Base-by-base conservation (phyloP, 2,329 filamentous ascomycete genomes). In the Fusarium bactridioides region DNA sequence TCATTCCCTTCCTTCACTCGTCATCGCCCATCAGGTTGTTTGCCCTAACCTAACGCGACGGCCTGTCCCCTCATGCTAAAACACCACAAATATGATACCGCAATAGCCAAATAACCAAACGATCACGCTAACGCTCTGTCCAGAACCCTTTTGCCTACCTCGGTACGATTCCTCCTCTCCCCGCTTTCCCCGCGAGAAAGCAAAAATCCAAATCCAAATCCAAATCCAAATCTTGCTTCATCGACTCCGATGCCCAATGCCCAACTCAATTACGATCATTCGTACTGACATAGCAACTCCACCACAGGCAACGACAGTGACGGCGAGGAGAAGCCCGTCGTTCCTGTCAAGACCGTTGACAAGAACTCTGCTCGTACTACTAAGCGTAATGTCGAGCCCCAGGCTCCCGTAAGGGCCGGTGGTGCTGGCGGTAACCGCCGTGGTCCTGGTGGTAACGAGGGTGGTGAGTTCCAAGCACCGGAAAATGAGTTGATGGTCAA, bases 91-190 rank as follows among this genome's bases (percentile, higher is more conserved):
- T 27, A 61, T 15, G 38, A 61, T 41, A 33, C 15, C 29, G 31
- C 40, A 38, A 65, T 38, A 31, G 37, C 33, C 44, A 50, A 33
- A 40, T 43, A 48, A 38, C 19, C 33, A 45, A 38, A 59, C 53
- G 56, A 47, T 23, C 61, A 68, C 68, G 64, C 76, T 77, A 76
- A 77, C 67, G 56, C 41, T 27, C n/a, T 41, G n/a, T 13, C 31
- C 78, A 98, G 96, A 99, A 99, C 90, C 92, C 93, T 82, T 98
- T 93, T 90, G 95, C 96, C 90, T 92, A 97, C 88, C 94, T 99
- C 90, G 95, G 96, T 98, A 97, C 81, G 85, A 81, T 76, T 72
- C 72, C 74, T 61, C 51, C 72, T 57, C 73, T 70, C 76, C 67
- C 74, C 69, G 62, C 64, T 68, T 74, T 64, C 74, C 67, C 51